These are phyloP conservation scores for Trypanosoma theileri DNA, from an alignment of 208 protist genomes.

Conservation along the genomic window DNA sequence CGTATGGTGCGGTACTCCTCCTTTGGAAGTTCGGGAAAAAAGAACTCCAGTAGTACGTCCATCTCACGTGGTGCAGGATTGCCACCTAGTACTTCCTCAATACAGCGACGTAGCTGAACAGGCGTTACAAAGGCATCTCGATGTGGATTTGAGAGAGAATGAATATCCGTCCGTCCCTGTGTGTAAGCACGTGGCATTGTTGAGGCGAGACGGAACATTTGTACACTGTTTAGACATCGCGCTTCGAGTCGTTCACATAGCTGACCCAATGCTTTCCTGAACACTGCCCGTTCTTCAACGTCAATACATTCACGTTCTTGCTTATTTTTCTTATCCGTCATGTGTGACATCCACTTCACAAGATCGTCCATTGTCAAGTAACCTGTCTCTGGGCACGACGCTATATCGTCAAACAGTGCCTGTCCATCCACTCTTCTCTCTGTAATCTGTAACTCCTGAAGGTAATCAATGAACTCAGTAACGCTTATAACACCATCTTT, in stretches of 20 bases:
- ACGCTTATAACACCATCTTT: slow-evolving; percentile 80
- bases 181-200: slow-evolving; percentile 84
- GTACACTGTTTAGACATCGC: slow-evolving; percentile 63
- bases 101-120: slow-evolving; percentile 84
- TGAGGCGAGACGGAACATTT: slow-evolving; percentile 89
- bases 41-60: slow-evolving; percentile 70
- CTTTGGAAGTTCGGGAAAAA: slow-evolving; percentile 74
- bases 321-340: background rate
- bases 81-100: slow-evolving; percentile 78
- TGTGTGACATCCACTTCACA: slow-evolving; percentile 62
- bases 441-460: slow-evolving; percentile 77
- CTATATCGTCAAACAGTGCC: slow-evolving; percentile 62
- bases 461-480: slow-evolving; percentile 58
- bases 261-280: slow-evolving; percentile 51
- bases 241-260: slow-evolving; percentile 68
- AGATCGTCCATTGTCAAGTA: slow-evolving; percentile 78
- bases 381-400: slow-evolving; percentile 39
- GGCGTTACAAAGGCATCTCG: slow-evolving; percentile 81
- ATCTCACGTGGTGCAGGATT: slow-evolving; percentile 64
- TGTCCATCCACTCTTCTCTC: slow-evolving; percentile 52
- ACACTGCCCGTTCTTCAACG: slow-evolving; percentile 44
- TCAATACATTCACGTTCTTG: slow-evolving; percentile 19
- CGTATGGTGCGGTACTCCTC: slow-evolving; percentile 56
- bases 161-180: slow-evolving; percentile 57
- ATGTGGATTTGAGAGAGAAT: slow-evolving; percentile 71